Conservation (phyloP, 2,329 filamentous ascomycete species). For the Aureobasidium sp. region DNA sequence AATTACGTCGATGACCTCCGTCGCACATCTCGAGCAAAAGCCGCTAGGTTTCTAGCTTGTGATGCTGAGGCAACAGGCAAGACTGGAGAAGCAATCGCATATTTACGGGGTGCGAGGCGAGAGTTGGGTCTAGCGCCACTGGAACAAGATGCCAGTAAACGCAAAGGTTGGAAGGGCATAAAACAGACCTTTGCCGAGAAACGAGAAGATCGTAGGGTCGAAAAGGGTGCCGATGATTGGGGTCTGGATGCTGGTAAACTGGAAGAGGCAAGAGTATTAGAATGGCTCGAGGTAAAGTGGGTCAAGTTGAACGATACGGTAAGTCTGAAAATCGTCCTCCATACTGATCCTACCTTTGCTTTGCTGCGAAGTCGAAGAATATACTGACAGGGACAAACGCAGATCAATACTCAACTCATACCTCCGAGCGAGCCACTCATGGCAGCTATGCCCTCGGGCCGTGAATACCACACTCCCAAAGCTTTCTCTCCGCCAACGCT, state of each 20-base stretch:
- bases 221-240: slow-evolving; percentile 60
- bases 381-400: background rate
- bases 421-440: slow-evolving; percentile 66
- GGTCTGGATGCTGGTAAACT: slow-evolving; percentile 75
- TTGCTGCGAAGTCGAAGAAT: background rate
- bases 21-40: slow-evolving; percentile 70
- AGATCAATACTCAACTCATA: slow-evolving; percentile 75
- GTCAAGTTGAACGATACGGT: slow-evolving; percentile 87
- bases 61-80: slow-evolving; percentile 78
- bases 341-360: background rate
- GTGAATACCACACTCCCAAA: slow-evolving; percentile 72
- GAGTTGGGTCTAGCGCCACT: slow-evolving; percentile 59
- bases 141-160: slow-evolving; percentile 36
- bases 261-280: slow-evolving; percentile 78
- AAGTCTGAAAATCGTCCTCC: slow-evolving; percentile 27
- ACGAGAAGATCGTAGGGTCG: slow-evolving; percentile 70
- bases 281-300: slow-evolving; percentile 86
- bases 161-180: slow-evolving; percentile 54
- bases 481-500: slow-evolving; percentile 60
- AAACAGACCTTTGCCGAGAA: slow-evolving; percentile 71
- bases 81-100: slow-evolving; percentile 78
- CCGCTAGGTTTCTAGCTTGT: slow-evolving; percentile 83
- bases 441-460: slow-evolving; percentile 74
- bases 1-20: slow-evolving; percentile 71
- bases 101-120: slow-evolving; percentile 69